These are phyloP conservation scores for Ogataea kodamae DNA, from an alignment of 805 yeast genomes.

Conservation along the genomic window DNA sequence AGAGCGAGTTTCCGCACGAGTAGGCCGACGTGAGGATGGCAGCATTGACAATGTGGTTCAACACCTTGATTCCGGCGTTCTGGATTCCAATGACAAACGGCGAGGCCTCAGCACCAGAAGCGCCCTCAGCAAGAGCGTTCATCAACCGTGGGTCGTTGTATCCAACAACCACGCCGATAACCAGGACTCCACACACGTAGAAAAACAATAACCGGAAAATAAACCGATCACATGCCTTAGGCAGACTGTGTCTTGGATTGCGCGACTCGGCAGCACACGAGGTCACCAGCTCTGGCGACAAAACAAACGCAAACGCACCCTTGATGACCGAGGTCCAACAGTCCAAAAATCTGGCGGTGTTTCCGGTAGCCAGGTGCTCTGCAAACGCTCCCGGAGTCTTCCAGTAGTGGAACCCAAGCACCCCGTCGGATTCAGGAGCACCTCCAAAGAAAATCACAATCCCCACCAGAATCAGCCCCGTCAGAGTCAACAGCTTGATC, in stretches of 20 bases:
- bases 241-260: slow-evolving; percentile 32
- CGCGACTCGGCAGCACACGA: slow-evolving; percentile 34
- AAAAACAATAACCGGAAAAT: slow-evolving; percentile 32
- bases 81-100: slow-evolving; percentile 85
- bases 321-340: slow-evolving; percentile 60
- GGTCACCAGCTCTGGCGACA: slow-evolving; percentile 33
- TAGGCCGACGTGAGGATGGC: slow-evolving; percentile 51
- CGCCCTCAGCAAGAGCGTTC: slow-evolving; percentile 45
- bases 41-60: slow-evolving; percentile 78
- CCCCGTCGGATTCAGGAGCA: slow-evolving; percentile 46
- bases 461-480: slow-evolving; percentile 57
- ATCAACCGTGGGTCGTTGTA: slow-evolving; percentile 40
- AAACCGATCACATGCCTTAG: slow-evolving; percentile 33
- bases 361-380: slow-evolving; percentile 46
- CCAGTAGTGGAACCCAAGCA: slow-evolving; percentile 45
- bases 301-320: slow-evolving; percentile 62
- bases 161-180: slow-evolving; percentile 49
- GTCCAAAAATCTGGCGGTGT: slow-evolving; percentile 61
- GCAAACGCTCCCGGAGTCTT: slow-evolving; percentile 43
- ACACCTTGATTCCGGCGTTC: slow-evolving; percentile 58
- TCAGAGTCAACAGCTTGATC: slow-evolving; percentile 60
- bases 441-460: slow-evolving; percentile 63
- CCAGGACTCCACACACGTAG: slow-evolving; percentile 34
- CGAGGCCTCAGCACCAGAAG: slow-evolving; percentile 67
- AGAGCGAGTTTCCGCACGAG: slow-evolving; percentile 73